A percentile compares a stretch with the other conserved stretches of the same genome.
phyloP scores from a whole-genome alignment of 805 yeast species.

The Zygosaccharomyces bailii region DNA sequence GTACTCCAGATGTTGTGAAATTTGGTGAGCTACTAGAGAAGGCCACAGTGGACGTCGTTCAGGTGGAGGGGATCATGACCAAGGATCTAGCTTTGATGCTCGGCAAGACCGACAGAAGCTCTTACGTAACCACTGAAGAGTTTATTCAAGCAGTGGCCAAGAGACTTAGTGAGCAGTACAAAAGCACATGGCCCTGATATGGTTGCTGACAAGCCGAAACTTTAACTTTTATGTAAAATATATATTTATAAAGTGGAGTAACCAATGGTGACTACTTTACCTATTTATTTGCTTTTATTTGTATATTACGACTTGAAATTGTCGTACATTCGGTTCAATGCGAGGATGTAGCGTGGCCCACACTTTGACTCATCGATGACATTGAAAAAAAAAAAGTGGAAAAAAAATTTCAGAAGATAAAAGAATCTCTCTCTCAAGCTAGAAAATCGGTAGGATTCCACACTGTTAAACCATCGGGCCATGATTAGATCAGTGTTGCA shows the following conservation, averaged over 20 bases:
- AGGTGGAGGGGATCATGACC: slow-evolving; percentile 84
- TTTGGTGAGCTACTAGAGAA: slow-evolving; percentile 78
- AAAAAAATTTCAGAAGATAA: not conserved
- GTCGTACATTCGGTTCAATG: not conserved
- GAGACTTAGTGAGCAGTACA: slow-evolving; percentile 45
- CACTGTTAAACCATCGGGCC: not conserved
- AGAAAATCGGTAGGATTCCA: not conserved
- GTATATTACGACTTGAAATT: too few relatives aligned
- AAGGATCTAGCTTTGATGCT: slow-evolving; percentile 90
- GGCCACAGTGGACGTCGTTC: slow-evolving; percentile 85
- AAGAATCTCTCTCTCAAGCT: not conserved
- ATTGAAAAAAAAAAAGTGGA: slow-evolving; percentile 5
- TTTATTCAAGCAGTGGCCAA: slow-evolving; percentile 78
- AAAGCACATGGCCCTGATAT: slow-evolving; percentile 12
- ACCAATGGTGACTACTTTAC: not conserved
- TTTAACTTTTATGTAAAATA: not conserved
- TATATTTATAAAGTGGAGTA: not conserved
- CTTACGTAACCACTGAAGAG: slow-evolving; percentile 89
- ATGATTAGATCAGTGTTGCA: slow-evolving; percentile 26
- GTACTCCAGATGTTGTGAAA: slow-evolving; percentile 76
- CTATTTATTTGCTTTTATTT: not conserved
- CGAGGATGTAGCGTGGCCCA: not conserved
- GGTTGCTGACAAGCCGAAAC: not conserved
- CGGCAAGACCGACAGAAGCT: slow-evolving; percentile 77
- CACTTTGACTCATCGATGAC: slow-evolving; percentile 6